Conservation (phyloP, 1,284 basidiomycete genomes). For the Exsudoporus floridanus region DNA sequence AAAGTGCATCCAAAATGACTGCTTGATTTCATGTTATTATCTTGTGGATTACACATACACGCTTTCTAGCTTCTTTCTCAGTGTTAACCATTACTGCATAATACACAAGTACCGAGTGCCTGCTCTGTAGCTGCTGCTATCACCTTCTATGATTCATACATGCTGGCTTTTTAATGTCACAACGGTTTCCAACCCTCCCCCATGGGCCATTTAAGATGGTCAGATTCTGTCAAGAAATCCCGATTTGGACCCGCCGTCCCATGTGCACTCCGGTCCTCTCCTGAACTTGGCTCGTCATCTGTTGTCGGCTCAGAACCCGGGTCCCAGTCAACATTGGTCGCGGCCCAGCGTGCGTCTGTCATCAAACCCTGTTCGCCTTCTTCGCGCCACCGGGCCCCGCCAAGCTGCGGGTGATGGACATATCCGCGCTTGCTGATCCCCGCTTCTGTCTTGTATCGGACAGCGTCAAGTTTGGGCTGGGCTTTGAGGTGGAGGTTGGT, state of each 20-base stretch:
- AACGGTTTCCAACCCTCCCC: slow-evolving; percentile 59
- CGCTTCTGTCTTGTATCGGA: slow-evolving; percentile 68
- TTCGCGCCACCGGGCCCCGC: slow-evolving; percentile 26
- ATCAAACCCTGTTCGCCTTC: slow-evolving; percentile 39
- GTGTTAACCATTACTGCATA: slow-evolving; percentile 12
- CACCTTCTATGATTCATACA: neutral
- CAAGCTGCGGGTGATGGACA: slow-evolving; percentile 38
- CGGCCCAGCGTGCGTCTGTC: slow-evolving; percentile 28
- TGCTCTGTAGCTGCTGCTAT: slow-evolving; percentile 1
- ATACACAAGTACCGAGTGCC: slow-evolving; percentile 22
- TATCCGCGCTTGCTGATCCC: slow-evolving; percentile 60
- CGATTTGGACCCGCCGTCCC: slow-evolving; percentile 2
- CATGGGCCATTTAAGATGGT: slow-evolving; percentile 61
- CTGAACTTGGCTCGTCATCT: slow-evolving; percentile 27
- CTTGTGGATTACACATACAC: slow-evolving; percentile 17
- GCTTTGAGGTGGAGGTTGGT: slow-evolving; percentile 46
- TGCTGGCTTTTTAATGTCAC: slow-evolving; percentile 9
- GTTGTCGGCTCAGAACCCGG: slow-evolving; percentile 24
- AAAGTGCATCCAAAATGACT: neutral
- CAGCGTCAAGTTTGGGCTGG: slow-evolving; percentile 51
- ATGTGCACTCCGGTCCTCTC: slow-evolving; percentile 16
- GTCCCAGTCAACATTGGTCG: slow-evolving; percentile 27
- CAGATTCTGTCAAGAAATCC: slow-evolving; percentile 38
- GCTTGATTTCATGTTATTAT: slow-evolving; percentile 10
- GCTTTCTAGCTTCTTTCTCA: slow-evolving; percentile 22